Conservation (phyloP, 2,329 filamentous ascomycete species). For the Talaromyces verruculosus region DNA sequence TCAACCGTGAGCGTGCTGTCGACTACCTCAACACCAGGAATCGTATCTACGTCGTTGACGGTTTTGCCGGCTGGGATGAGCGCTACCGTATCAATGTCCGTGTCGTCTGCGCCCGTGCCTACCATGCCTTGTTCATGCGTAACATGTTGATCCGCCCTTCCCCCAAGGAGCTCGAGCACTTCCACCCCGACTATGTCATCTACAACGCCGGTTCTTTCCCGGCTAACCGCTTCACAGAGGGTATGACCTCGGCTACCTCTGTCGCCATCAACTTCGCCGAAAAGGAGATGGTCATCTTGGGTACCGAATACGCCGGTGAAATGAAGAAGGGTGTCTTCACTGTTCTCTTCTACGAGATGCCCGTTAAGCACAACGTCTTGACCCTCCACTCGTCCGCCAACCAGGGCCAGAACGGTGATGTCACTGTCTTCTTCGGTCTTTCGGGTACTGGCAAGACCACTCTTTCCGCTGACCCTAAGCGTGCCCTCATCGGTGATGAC, state of each 20-base stretch:
- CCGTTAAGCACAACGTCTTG: conserved; percentile 97
- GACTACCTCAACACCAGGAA: conserved; percentile 99
- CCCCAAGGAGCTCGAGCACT: conserved; percentile 88
- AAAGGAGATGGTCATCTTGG: conserved; percentile 99
- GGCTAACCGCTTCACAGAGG: conserved; percentile 94
- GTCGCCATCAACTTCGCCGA: conserved; percentile 98
- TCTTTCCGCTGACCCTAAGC: conserved; percentile 93
- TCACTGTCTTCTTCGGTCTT: conserved; percentile 98
- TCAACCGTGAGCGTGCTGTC: conserved; percentile 97
- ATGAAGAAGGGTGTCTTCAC: conserved; percentile 99
- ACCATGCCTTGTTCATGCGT: conserved; percentile 99
- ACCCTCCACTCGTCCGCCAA: conserved; percentile 98
- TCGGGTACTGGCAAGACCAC: conserved; percentile 99
- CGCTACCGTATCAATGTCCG: conserved; percentile 97
- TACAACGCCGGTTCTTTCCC: conserved; percentile 99
- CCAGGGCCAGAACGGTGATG: conserved; percentile 89
- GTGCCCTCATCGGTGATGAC: conserved; percentile 93
- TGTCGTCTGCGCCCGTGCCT: conserved; percentile 96
- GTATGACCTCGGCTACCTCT: conserved; percentile 98
- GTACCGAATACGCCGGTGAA: conserved; percentile 96
- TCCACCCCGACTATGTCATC: conserved; percentile 99
- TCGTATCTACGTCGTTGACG: conserved; percentile 97
- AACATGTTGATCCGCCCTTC: conserved; percentile 99
- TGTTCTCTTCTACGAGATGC: conserved; percentile 99
- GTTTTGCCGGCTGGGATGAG: conserved; percentile 97